Conservation (phyloP, 1,284 basidiomycete genomes). For the Ceratobasidium sp. region DNA sequence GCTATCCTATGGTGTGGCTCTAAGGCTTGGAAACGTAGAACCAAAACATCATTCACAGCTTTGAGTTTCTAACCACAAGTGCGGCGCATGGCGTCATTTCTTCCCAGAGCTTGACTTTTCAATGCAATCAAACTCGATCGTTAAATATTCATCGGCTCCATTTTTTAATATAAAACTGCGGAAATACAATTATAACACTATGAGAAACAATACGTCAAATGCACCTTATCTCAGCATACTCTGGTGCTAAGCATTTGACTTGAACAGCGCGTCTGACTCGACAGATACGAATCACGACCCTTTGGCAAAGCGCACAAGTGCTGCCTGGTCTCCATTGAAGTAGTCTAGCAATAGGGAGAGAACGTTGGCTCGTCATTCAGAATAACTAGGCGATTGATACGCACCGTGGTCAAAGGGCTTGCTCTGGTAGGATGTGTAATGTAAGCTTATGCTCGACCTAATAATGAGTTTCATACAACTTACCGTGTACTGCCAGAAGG, state of each 20-base stretch:
- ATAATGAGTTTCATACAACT: slow-evolving; percentile 67
- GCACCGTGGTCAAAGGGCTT: slow-evolving; percentile 68
- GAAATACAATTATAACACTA: background rate
- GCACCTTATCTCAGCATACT: background rate
- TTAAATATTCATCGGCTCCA: too few species aligned
- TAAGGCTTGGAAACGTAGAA: too few species aligned
- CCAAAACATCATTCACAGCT: too few species aligned
- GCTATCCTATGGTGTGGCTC: too few species aligned
- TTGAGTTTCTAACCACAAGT: too few species aligned
- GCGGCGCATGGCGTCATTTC: too few species aligned
- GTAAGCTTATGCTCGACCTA: slow-evolving; percentile 58
- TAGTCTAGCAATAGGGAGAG: slow-evolving; percentile 31
- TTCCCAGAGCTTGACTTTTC: too few species aligned
- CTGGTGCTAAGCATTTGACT: background rate
- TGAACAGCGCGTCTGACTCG: background rate
- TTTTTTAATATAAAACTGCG: too few species aligned
- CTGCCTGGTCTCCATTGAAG: slow-evolving; percentile 45
- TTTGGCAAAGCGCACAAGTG: slow-evolving; percentile 44
- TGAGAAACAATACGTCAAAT: background rate
- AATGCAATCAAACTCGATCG: too few species aligned
- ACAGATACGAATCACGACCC: slow-evolving; percentile 30
- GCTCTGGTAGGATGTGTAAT: background rate
- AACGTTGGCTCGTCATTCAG: background rate
- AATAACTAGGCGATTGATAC: slow-evolving; percentile 36
- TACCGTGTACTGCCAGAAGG: slow-evolving; percentile 76